A percentile compares a stretch with the other conserved stretches of the same genome.
phyloP scores from a whole-genome alignment of 2,329 filamentous ascomycete species.

The Fusarium ambrosium region DNA sequence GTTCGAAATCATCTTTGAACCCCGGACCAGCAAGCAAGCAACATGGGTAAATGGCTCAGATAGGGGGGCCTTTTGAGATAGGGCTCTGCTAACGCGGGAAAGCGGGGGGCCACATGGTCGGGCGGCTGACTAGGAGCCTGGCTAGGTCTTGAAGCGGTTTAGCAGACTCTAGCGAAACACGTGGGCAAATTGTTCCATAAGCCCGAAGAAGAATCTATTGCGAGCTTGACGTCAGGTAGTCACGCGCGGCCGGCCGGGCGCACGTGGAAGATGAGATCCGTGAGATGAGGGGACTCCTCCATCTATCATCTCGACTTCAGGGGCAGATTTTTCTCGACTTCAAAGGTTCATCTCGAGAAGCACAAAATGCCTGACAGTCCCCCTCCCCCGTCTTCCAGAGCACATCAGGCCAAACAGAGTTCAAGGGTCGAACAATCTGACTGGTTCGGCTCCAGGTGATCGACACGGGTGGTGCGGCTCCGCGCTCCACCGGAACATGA shows the following conservation, averaged over 20 bases:
- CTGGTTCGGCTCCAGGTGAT: background rate
- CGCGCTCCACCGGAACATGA: background rate
- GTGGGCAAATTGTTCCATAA: background rate
- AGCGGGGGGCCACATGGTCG: conserved; percentile 1
- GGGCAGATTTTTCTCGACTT: background rate
- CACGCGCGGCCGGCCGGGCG: background rate
- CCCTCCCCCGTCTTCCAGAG: background rate
- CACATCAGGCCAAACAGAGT: background rate
- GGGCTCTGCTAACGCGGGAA: background rate
- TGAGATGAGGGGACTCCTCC: background rate
- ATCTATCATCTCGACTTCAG: background rate
- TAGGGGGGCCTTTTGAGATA: background rate
- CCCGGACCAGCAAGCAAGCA: background rate
- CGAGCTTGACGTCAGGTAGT: background rate
- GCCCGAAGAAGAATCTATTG: background rate
- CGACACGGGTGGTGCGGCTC: conserved; percentile 1
- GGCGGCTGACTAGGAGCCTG: background rate
- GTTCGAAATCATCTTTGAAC: background rate
- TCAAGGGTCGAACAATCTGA: background rate
- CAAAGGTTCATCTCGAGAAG: background rate
- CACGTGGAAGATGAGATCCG: background rate
- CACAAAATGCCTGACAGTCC: background rate
- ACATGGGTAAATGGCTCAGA: background rate
- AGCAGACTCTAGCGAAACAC: background rate
- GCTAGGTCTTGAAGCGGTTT: background rate